These are phyloP conservation scores for Hibiscus syriacus DNA, from an alignment of 345 rosid genomes.

Conservation along the genomic window DNA sequence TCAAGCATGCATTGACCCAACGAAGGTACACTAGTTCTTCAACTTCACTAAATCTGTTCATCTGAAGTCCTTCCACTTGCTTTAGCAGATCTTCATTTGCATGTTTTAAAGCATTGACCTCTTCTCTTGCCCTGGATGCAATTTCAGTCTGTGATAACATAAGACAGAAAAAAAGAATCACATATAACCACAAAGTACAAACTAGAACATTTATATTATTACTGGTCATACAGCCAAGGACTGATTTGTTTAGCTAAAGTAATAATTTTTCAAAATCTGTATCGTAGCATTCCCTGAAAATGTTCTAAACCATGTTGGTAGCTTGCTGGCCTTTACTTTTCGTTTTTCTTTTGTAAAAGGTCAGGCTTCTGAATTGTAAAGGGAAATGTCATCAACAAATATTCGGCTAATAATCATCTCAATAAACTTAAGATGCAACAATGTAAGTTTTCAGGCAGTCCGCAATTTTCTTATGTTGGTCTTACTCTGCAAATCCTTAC, in stretches of 20 bases:
- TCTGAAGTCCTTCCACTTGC: constrained; percentile 98
- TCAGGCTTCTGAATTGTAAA: no score
- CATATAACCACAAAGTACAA: not conserved
- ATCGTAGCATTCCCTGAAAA: not conserved
- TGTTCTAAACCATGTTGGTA: not conserved
- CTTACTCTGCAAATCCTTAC: not conserved
- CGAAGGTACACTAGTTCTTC: constrained; percentile 98
- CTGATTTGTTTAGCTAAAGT: not conserved
- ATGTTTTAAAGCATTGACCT: constrained; percentile 69
- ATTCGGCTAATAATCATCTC: not conserved
- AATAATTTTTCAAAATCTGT: no score
- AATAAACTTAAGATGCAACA: not conserved
- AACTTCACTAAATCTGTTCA: constrained; percentile 96
- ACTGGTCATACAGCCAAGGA: not conserved
- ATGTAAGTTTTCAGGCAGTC: not conserved
- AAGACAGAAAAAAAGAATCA: constrained; percentile 3
- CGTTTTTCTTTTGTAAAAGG: not conserved
- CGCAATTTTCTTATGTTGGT: not conserved
- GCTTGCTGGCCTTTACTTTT: not conserved
- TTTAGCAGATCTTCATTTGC: no score
- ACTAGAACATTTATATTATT: not conserved
- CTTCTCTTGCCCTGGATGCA: constrained; percentile 71
- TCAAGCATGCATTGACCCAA: constrained; percentile 96
- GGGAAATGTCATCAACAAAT: not conserved
- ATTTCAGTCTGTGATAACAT: constrained; percentile 54